These are phyloP conservation scores for Phytophthora litchii DNA, from an alignment of 352 stramenopile genomes.

Conservation along the genomic window DNA sequence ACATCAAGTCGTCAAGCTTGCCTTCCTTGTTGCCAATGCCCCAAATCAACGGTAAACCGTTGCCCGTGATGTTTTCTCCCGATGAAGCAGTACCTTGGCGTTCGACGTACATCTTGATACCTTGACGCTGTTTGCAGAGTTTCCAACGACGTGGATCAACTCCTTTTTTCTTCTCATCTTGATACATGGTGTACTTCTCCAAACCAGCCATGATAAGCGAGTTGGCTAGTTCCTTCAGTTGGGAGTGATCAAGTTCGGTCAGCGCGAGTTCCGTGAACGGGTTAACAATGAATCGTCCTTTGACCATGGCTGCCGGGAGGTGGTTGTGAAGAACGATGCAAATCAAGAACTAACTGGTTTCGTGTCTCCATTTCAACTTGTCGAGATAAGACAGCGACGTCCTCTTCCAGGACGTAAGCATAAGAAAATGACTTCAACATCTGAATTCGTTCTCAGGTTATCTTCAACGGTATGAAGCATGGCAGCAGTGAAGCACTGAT, in stretches of 20 bases:
- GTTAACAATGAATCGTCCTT: conserved; percentile 39
- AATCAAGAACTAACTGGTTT: conserved; percentile 15
- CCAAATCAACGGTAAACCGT: conserved; percentile 41
- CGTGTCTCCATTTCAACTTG: background rate
- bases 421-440: conserved; percentile 10
- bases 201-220: conserved; percentile 29
- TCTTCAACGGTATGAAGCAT: too few relatives aligned
- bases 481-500: too few relatives aligned
- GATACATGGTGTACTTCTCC: conserved; percentile 31
- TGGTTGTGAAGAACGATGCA: background rate
- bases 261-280: conserved; percentile 32
- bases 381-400: conserved; percentile 5
- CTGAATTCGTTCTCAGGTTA: too few relatives aligned
- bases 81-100: conserved; percentile 15
- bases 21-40: conserved; percentile 40
- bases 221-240: conserved; percentile 35
- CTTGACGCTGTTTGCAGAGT: conserved; percentile 46
- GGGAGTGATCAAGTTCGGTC: conserved; percentile 19
- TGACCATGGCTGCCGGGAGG: conserved; percentile 17
- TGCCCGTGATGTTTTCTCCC: conserved; percentile 25
- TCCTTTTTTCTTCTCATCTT: conserved; percentile 26
- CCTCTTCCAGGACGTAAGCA: background rate
- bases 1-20: conserved; percentile 54
- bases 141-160: conserved; percentile 44
- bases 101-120: conserved; percentile 40